Evolutionary conservation across 1,284 basidiomycete species (phyloP), one percentile per base, ranked within the genome.

Genomic region (Rhodotorula sp.): DNA sequence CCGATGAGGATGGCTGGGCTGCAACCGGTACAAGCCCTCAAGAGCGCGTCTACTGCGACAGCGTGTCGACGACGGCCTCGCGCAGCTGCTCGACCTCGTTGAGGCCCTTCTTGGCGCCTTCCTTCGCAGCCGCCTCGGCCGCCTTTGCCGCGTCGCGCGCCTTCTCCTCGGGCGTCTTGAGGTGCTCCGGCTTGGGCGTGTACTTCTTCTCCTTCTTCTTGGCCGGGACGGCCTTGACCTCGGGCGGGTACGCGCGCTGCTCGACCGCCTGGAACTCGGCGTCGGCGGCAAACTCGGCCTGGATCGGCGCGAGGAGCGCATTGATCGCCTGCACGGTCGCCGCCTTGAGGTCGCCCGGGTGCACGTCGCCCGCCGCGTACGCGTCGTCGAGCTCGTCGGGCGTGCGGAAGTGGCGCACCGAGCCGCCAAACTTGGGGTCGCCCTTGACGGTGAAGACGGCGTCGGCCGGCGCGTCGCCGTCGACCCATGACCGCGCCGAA

Each of bases 321-420:
- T 87, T 86, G 78, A 99, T 89, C 9, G 89, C 90, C 45, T 88
- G 88, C n/a, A 87, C 67, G 21, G 97, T 92, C 1, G 88, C 88
- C 13, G 82, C 82, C 84, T 99, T 99, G 77, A 99, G 83, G 81
- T 98, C 97, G 45, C 89, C 89, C 2, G 96, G 97, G 81, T 97
- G 93, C 9, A 99, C 78, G 72, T 87, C 86, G 82, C 89, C 90
- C 68, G 85, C 86, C 45, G 83, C 87, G 80, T 94, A 99, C 69
- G 90, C 91, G n/a, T 85, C 83, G 81, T 91, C 86, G 73, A 99
- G 81, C 88, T 67, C 87, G 88, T 58, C 94, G 84, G 64, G 85
- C 82, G 73, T 98, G 21, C 34, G 53, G 66, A 64, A 76, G 57
- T 71, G 57, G n/a, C 17, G n/a, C 14, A 52, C 55, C 58, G 53